phyloP scores from a whole-genome alignment of 345 rosid genomes.

The Lepidium africanum region DNA sequence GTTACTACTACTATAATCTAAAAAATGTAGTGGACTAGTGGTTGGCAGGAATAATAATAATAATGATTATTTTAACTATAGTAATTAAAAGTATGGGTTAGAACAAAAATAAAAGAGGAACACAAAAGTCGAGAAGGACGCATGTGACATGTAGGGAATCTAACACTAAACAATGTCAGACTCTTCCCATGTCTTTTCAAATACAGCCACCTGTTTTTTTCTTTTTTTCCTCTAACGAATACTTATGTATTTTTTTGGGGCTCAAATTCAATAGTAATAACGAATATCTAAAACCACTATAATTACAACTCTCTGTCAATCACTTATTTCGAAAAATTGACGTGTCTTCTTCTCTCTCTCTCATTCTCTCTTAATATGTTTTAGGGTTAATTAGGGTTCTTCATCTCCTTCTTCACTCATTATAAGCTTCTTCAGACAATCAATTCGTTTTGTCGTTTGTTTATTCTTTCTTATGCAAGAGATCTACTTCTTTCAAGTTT shows the following conservation, averaged over 20 bases:
- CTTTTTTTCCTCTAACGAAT: neutral
- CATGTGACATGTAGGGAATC: constrained; percentile 35
- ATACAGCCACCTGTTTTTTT: constrained; percentile 24
- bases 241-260: neutral
- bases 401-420: neutral
- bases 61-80: neutral
- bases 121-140: constrained; percentile 25
- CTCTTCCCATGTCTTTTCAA: constrained; percentile 23
- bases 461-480: neutral
- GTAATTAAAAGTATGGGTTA: neutral
- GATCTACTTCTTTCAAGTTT: neutral
- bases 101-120: neutral
- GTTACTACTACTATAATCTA: neutral
- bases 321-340: neutral
- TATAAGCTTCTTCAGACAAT: neutral
- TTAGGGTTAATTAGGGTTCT: constrained; percentile 8
- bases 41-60: constrained; percentile 8
- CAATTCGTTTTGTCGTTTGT: neutral
- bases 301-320: constrained; percentile 18
- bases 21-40: constrained; percentile 11
- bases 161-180: constrained; percentile 31
- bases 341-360: neutral
- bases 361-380: too few relatives aligned
- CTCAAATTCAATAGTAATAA: neutral
- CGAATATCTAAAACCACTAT: constrained; percentile 27